Conservation (phyloP, 2,329 filamentous ascomycete species). For the Bipolaris gigantea region DNA sequence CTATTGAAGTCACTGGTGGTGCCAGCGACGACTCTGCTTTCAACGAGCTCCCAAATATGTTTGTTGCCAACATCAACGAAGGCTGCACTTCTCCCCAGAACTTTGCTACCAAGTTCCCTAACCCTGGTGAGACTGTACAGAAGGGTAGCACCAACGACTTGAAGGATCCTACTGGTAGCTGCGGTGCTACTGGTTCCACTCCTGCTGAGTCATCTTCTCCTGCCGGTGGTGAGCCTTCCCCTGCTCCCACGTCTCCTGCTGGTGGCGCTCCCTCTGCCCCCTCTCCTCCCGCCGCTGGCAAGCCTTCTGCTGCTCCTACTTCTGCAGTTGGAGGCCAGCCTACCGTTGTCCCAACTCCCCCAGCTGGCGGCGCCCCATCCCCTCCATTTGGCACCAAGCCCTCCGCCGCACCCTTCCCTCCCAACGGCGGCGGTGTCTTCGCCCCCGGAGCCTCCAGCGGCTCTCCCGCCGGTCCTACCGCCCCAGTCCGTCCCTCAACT, state of each 20-base stretch:
- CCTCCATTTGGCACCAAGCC: conserved; percentile 4
- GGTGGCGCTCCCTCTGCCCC: conserved; percentile 20
- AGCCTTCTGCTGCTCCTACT: conserved; percentile 11
- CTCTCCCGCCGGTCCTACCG: conserved; percentile 13
- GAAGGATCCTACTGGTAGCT: no score
- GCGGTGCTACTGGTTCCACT: conserved; percentile 12
- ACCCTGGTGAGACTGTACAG: no score
- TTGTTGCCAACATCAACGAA: conserved; percentile 71
- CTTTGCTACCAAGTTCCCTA: no score
- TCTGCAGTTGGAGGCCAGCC: not conserved
- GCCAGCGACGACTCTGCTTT: conserved; percentile 57
- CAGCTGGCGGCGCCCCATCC: conserved; percentile 4
- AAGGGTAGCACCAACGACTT: no score
- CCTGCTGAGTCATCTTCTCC: conserved; percentile 20
- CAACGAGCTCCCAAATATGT: conserved; percentile 67
- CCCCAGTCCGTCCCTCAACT: conserved; percentile 22
- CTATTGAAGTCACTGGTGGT: conserved; percentile 64
- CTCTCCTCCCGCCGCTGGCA: conserved; percentile 6
- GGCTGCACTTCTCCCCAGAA: no score
- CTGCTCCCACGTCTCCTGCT: conserved; percentile 8
- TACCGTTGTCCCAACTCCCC: conserved; percentile 4
- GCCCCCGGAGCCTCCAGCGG: conserved; percentile 30
- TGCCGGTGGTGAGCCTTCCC: conserved; percentile 9
- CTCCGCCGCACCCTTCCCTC: conserved; percentile 18
- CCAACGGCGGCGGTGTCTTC: conserved; percentile 36